phyloP scores from a whole-genome alignment of 306 rosid genomes.

The Senna tora region DNA sequence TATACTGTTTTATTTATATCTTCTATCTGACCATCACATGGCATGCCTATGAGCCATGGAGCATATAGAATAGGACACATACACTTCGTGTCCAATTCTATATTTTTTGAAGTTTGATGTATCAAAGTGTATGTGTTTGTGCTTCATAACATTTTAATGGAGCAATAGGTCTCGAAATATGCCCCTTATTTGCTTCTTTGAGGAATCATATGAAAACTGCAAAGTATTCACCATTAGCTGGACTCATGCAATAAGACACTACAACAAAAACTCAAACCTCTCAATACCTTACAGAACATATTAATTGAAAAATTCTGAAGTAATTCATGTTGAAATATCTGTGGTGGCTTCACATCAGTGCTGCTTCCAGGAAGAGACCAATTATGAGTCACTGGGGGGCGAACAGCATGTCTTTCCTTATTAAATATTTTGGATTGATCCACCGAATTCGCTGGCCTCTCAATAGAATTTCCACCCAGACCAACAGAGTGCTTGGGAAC shows the following conservation, averaged over 20 bases:
- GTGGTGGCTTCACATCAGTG: constrained; percentile 67
- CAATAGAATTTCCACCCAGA: constrained; percentile 72
- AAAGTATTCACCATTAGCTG: constrained; percentile 18
- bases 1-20: constrained; percentile 2
- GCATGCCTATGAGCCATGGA: too few species aligned
- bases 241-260: constrained; percentile 17
- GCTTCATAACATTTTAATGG: constrained; percentile 25
- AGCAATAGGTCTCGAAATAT: constrained; percentile 5
- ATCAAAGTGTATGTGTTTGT: too few species aligned
- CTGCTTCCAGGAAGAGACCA: constrained; percentile 90
- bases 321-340: constrained; percentile 95
- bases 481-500: constrained; percentile 95
- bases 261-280: constrained; percentile 16
- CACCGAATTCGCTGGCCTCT: constrained; percentile 63
- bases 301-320: constrained; percentile 94
- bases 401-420: constrained; percentile 82
- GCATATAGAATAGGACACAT: too few species aligned
- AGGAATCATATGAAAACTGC: constrained; percentile 20
- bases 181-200: not conserved
- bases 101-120: too few species aligned
- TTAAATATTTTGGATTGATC: constrained; percentile 73
- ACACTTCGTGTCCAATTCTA: too few species aligned
- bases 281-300: constrained; percentile 90
- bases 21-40: constrained; percentile 28
- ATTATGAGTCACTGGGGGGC: constrained; percentile 93